These are phyloP conservation scores for Lablab purpureus DNA, from an alignment of 306 rosid genomes.

Conservation along the genomic window DNA sequence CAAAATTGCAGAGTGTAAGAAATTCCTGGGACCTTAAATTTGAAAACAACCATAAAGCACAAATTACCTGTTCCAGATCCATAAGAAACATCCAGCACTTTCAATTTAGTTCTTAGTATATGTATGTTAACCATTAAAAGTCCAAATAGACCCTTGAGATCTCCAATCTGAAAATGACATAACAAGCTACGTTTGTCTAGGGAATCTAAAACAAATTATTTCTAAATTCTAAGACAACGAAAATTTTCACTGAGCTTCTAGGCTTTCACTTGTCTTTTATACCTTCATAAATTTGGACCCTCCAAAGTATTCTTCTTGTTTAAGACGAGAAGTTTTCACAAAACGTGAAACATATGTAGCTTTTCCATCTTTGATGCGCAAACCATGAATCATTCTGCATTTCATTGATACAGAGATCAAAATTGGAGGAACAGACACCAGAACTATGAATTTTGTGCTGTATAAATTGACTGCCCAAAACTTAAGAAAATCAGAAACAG, in stretches of 20 bases:
- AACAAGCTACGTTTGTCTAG: conserved; percentile 19
- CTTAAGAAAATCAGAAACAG: conserved; percentile 12
- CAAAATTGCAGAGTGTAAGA: conserved; percentile 23
- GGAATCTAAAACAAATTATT: conserved; percentile 37
- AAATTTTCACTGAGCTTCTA: conserved; percentile 26
- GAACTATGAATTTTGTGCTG: conserved; percentile 12
- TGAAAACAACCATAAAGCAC: conserved; percentile 11
- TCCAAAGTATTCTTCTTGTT: conserved; percentile 90
- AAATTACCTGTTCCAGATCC: conserved; percentile 80
- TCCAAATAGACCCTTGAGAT: conserved; percentile 86
- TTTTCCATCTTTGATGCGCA: conserved; percentile 95
- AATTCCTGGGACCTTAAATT: conserved; percentile 22
- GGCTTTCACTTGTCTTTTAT: conserved; percentile 7
- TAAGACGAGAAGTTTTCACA: conserved; percentile 83
- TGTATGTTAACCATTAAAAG: conserved; percentile 81
- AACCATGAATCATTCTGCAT: conserved; percentile 94
- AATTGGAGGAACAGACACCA: conserved; percentile 19
- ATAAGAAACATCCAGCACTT: conserved; percentile 78
- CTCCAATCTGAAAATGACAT: conserved; percentile 74
- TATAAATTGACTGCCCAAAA: conserved; percentile 7
- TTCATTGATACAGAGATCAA: conserved; percentile 31
- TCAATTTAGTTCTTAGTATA: conserved; percentile 76
- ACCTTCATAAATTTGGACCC: conserved; percentile 95
- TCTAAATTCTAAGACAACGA: conserved; percentile 15
- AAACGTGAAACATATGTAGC: conserved; percentile 88